Base-by-base conservation (phyloP, 371 early-diverging fungal genomes). In the Dentiscutata heterogama region DNA sequence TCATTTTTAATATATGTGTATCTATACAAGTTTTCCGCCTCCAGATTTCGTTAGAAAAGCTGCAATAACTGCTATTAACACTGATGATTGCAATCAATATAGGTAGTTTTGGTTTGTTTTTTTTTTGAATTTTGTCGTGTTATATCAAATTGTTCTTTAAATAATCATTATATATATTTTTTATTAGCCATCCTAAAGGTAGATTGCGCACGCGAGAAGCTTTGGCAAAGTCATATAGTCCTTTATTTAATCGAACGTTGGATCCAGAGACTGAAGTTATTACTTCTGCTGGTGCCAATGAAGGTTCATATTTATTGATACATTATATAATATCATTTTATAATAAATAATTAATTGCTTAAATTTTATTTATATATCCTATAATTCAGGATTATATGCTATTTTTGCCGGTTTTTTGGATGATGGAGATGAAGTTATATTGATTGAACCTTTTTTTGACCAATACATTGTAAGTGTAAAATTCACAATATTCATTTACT, bases 361-460 rank as follows among this genome's bases (percentile, higher is more conserved):
- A n/a, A 16, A 14, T 20, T n/a, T 50, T 64, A 60, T 29, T n/a
- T 60, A 54, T 68, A 39, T 71, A 29, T 22, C 35, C 46, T 50
- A 77, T 11, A 8, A 84, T 10, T 60, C 65, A 90, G 96, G 94
- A 82, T 95, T 96, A 89, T 94, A 89, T 89, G 90, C 92, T 56
- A 91, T 93, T 16, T 93, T 96, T 84, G 92, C 94, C 61, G 95
- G 92, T 29, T 95, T 92, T 61, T 84, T 96, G 78, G 88, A 95
- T 84, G 90, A 92, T 50, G 96, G 94, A 7, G 92, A 94, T 81
- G 97, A 98, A 81, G 97, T 95, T 53, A 95, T 98, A 78, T 88
- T 96, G 77, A 96, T 98, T 90, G 96, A 96, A 85, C 96, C 97
- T 1, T 96, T 95, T 86, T 98, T 97, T 87, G 99, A 98, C 84